Evolutionary conservation across 176 grass and related monocot species (phyloP), one percentile per base, ranked within the genome.

Genomic region (Saccharum spontaneum): DNA sequence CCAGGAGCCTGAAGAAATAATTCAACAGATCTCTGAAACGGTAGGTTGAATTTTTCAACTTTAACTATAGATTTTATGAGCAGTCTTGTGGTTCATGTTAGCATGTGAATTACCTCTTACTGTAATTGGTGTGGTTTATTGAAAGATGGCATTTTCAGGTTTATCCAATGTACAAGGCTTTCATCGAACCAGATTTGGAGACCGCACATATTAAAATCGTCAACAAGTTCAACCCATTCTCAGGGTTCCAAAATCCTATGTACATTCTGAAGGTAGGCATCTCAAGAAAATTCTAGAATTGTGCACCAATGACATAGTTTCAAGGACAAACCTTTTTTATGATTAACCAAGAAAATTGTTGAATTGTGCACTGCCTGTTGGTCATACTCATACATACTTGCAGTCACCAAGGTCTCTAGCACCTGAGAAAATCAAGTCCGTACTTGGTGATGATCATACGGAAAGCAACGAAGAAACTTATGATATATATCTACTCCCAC

Each of bases 91-190:
- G 44, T 86, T 86, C 37, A 77, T 83, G 65, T 59, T 82, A 48
- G 17, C 59, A 73, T 59, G 37, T 73, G 26, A 54, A 46, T 8
- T 30, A 31, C 60, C 28, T 65, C 18, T 34, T 72, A 40, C 43
- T 63, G 9, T 54, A 18, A 76, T 64, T 9, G 6, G 4, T 17
- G 14, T 55, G 24, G 43, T 86, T 78, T 86, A 79, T 11, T 78
- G 73, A 77, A 73, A 54, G 36, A 30, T 67, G 36, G 31, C 77
- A 60, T 78, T 79, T 88, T 43, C 82, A 98, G 93, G 93, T 98
- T 85, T 98, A 98, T 89, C 96, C 96, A 78, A 98, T 98, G 93
- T 98, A 98, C 78, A 98, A 98, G 85, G 96, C 93, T 62, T 98
- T 95, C 91, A 98, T 98, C 87, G 93, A 95, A 75, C 96, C 96